Base-by-base conservation (phyloP, 1,139 yeast genomes). In the Scheffersomyces titani region DNA sequence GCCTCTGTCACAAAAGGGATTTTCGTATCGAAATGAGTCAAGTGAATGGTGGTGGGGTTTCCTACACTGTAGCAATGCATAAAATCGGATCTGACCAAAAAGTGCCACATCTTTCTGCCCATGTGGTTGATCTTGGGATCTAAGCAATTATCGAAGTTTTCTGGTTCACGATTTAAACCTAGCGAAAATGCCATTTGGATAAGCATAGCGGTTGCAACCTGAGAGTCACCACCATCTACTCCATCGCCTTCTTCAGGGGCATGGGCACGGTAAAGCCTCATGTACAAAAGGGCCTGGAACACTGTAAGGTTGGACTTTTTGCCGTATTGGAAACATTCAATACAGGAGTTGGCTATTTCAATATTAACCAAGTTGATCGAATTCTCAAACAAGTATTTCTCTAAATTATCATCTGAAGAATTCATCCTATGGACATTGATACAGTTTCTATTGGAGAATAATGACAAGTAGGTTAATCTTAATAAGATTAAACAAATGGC, bases 31-130 rank as follows among this genome's bases (percentile, higher is more conserved):
- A 55, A 62, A 44, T 59, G 60, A 7, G 21, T 49, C 30, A 53
- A 51, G 19, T 60, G 58, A 19, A 58, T 61, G 2, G 60, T 47
- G 0, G 63, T 60, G 19, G 84, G 80, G 53, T 74, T 76, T 0
- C 87, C 87, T 53, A 73, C 69, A 45, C 70, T 72, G 53, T 72
- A 67, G 52, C 81, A 59, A 47, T 54, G 65, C 11, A 64, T 58
- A 4, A 65, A 49, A 50, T 69, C 72, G 19, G 60, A 60, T 36
- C 68, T 60, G 24, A 76, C 70, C 52, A 86, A 68, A 53, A 76
- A 75, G 62, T 77, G 76, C 89, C 89, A 86, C 2, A 84, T 74
- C 59, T 83, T 84, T 62, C 89, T 73, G 66, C 79, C 77, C 20
- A 78, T 65, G 62, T 77, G 76, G 53, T 79, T 74, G 22, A 69